These are phyloP conservation scores for Chlamydomonas schloesseri DNA, from an alignment of 139 green algal genomes.

Conservation along the genomic window DNA sequence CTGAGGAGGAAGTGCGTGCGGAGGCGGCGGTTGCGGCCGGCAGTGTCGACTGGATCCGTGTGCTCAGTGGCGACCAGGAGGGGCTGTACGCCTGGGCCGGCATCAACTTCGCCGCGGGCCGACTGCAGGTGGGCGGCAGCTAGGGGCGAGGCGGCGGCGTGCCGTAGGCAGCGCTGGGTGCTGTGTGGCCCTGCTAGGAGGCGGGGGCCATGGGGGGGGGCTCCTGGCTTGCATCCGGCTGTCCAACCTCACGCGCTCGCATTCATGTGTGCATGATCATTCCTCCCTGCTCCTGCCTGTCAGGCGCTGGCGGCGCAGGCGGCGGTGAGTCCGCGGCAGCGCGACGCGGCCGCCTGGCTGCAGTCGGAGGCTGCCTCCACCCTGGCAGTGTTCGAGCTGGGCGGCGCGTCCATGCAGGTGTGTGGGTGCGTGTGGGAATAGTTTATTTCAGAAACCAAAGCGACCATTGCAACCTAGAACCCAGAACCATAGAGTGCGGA, in stretches of 20 bases:
- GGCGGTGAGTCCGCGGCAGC: background rate
- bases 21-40: background rate
- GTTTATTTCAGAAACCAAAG: too few species aligned
- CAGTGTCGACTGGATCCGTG: constrained; percentile 9
- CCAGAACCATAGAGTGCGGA: too few species aligned
- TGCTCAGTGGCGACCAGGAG: constrained; percentile 58
- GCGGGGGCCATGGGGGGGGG: background rate
- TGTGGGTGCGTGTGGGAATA: too few species aligned
- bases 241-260: too few species aligned
- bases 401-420: constrained; percentile 62
- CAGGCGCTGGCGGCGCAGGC: constrained; percentile 5
- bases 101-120: constrained; percentile 64
- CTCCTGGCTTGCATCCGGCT: too few species aligned
- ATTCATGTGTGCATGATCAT: too few species aligned
- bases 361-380: background rate
- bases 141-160: too few species aligned
- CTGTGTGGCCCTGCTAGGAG: background rate
- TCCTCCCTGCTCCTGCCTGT: too few species aligned
- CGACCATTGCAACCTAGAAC: too few species aligned
- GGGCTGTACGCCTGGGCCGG: constrained; percentile 66
- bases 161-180: too few species aligned
- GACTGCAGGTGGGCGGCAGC: constrained; percentile 55
- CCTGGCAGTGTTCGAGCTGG: constrained; percentile 62
- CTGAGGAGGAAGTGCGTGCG: too few species aligned
- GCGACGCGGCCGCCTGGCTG: background rate